Base-by-base conservation (phyloP, 2,329 filamentous ascomycete genomes). In the Cladophialophora psammophila region DNA sequence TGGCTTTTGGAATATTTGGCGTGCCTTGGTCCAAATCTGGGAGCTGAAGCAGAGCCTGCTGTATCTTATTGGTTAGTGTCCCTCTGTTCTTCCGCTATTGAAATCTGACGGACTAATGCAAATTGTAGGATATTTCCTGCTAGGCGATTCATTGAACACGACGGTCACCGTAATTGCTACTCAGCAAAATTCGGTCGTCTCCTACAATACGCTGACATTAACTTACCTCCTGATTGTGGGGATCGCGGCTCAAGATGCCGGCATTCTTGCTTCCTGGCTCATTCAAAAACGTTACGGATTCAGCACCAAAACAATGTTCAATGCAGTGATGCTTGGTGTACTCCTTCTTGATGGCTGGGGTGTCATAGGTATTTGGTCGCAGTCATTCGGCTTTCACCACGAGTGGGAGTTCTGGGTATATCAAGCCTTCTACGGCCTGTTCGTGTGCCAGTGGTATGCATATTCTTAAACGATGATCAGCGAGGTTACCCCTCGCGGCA, bases 401-500 rank as follows among this genome's bases (percentile, higher is more conserved):
- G 74, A 75, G 5, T 86, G 83, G 83, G 85, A 86, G 73, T 79
- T 85, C 54, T 85, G 83, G 83, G 72, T 81, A 32, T 82, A 82
- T 65, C 80, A 82, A 75, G 79, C 76, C 8, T 89, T 88, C 70
- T 91, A 90, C 72, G 88, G 89, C 0, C 79, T 91, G 0, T 84
- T 90, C 55, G 86, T 73, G 13, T 69, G 70, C 54, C 88, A 88
- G 87, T 91, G 88, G 88, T 91, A 90, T 76, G 87, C 86, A 56
- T 91, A 91, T 76, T 87, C 84, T 0, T 88, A 91, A 74, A 90
- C 88, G 72, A 88, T 91, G 84, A 91, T 91, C 71, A 87, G 85
- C 2, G 89, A 90, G 71, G 87, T 91, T 1, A 90, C 88, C 0
- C 89, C 89, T 0, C 82, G 87, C 5, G 88, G 88, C 42, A 87